Evolutionary conservation across 129 eudicot genomes (phyloP).

Genomic region (Artemisia annua): DNA sequence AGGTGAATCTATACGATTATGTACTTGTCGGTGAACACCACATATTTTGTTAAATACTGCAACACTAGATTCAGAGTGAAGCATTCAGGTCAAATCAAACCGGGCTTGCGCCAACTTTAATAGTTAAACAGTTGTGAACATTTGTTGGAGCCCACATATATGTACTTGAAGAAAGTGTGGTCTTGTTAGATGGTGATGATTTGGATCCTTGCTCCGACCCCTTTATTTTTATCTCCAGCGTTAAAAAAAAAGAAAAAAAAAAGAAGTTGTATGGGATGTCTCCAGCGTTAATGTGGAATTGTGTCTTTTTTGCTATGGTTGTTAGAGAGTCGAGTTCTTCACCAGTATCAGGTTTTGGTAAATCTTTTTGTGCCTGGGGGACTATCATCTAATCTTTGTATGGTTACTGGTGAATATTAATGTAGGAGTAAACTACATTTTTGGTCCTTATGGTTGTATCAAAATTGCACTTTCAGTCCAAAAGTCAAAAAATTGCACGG

Average conservation of each 20-base stretch:
- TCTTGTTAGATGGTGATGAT: slow-evolving; percentile 62
- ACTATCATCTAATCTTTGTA: slow-evolving; percentile 59
- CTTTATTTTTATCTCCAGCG: neutral
- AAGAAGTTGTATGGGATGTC: slow-evolving; percentile 40
- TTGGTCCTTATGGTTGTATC: too few relatives aligned
- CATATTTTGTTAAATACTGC: slow-evolving; percentile 49
- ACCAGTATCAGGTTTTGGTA: too few relatives aligned
- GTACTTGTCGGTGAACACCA: slow-evolving; percentile 45
- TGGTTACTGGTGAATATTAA: slow-evolving; percentile 42
- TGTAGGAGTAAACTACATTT: too few relatives aligned
- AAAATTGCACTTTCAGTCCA: too few relatives aligned
- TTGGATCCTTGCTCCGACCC: slow-evolving; percentile 27
- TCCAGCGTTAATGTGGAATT: slow-evolving; percentile 43
- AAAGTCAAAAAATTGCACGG: too few relatives aligned
- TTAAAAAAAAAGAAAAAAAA: slow-evolving; percentile 37
- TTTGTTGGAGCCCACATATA: slow-evolving; percentile 95
- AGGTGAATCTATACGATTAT: slow-evolving; percentile 38
- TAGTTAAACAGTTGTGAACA: slow-evolving; percentile 41
- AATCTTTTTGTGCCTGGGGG: slow-evolving; percentile 66
- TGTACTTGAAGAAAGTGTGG: slow-evolving; percentile 54
- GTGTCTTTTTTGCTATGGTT: slow-evolving; percentile 74
- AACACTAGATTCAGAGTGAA: slow-evolving; percentile 27
- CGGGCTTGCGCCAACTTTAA: slow-evolving; percentile 37
- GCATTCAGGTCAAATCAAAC: slow-evolving; percentile 18
- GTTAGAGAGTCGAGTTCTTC: slow-evolving; percentile 25